These are phyloP conservation scores for Lachancea kluyveri DNA, from an alignment of 805 yeast species.

Conservation along the genomic window DNA sequence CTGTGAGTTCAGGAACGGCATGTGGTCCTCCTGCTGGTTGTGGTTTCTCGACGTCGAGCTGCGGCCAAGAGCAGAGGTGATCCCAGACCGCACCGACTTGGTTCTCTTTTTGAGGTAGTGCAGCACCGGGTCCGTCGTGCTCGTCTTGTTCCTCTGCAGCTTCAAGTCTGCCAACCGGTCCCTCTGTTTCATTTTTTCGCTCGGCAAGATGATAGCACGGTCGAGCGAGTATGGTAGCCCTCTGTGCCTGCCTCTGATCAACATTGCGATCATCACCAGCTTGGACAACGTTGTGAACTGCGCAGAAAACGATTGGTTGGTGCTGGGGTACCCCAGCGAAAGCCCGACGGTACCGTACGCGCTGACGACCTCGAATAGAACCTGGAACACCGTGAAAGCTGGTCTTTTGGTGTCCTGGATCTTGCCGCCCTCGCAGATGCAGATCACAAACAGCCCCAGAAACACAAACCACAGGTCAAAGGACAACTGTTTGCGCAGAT, in stretches of 20 bases:
- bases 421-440: constrained; percentile 75
- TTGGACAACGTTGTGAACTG: constrained; percentile 71
- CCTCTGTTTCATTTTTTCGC: constrained; percentile 54
- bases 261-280: constrained; percentile 77
- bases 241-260: constrained; percentile 94
- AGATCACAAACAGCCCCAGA: constrained; percentile 76
- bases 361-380: constrained; percentile 82
- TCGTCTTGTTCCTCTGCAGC: constrained; percentile 5
- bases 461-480: constrained; percentile 93
- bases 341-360: constrained; percentile 97
- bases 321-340: constrained; percentile 73
- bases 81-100: constrained; percentile 5
- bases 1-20: too few relatives aligned
- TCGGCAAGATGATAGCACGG: constrained; percentile 85
- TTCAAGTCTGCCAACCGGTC: constrained; percentile 48
- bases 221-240: constrained; percentile 92
- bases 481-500: constrained; percentile 84
- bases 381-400: constrained; percentile 59
- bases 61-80: too few relatives aligned
- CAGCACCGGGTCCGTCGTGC: constrained; percentile 25
- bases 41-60: too few relatives aligned
- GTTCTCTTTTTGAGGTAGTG: constrained; percentile 21
- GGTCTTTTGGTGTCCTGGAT: constrained; percentile 39
- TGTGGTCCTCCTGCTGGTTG: too few relatives aligned
- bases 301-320: constrained; percentile 64